Percentiles rank a stretch among this genome's conserved stretches.
These are phyloP conservation scores for Tolypocladium album DNA, from an alignment of 2,329 filamentous ascomycete species.

Conservation along the genomic window DNA sequence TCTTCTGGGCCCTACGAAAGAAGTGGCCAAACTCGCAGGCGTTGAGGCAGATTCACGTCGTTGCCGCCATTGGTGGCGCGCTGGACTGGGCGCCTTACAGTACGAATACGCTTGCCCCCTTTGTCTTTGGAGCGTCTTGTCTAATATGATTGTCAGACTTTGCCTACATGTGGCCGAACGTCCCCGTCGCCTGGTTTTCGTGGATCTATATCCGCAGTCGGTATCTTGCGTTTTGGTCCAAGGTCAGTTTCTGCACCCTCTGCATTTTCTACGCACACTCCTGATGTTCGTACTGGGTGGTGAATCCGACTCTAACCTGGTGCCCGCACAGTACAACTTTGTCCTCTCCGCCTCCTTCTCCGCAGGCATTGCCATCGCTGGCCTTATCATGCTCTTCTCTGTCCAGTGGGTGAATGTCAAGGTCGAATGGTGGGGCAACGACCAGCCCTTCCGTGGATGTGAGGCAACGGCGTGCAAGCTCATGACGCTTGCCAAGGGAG, in stretches of 20 bases:
- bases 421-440: slow-evolving; percentile 36
- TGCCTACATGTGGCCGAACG: slow-evolving; percentile 33
- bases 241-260: slow-evolving; percentile 33
- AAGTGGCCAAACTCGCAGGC: slow-evolving; percentile 17
- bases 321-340: slow-evolving; percentile 27
- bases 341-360: slow-evolving; percentile 35
- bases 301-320: background rate
- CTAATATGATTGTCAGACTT: slow-evolving; percentile 10
- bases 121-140: no score
- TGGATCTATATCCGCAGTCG: slow-evolving; percentile 36
- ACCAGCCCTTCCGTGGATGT: slow-evolving; percentile 11
- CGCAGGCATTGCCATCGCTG: slow-evolving; percentile 32
- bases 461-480: slow-evolving; percentile 12
- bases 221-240: slow-evolving; percentile 37
- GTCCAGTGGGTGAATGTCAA: slow-evolving; percentile 26
- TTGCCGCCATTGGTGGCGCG: slow-evolving; percentile 28
- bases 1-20: slow-evolving; percentile 24
- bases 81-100: slow-evolving; percentile 32
- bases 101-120: background rate
- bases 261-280: slow-evolving; percentile 16
- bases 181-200: slow-evolving; percentile 35
- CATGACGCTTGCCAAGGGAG: slow-evolving; percentile 10
- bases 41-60: slow-evolving; percentile 29
- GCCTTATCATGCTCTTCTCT: slow-evolving; percentile 36
- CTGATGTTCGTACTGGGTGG: background rate